phyloP scores from a whole-genome alignment of 1,284 basidiomycete genomes.

The Sanghuangporus baumii region DNA sequence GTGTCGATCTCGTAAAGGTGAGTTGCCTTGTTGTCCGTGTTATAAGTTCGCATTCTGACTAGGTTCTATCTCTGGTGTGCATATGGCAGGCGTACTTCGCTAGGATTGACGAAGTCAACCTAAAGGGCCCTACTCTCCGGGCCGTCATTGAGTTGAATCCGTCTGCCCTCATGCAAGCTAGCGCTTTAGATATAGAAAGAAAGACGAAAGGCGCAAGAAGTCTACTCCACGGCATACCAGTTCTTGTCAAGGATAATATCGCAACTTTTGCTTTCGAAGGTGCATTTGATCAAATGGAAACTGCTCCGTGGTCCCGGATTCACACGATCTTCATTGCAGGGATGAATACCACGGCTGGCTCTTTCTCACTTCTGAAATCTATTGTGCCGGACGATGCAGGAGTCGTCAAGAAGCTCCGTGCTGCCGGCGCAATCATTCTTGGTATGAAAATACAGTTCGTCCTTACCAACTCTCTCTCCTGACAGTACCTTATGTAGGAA shows the following conservation, averaged over 20 bases:
- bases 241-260: conserved; percentile 60
- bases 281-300: conserved; percentile 18
- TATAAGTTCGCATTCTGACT: not conserved
- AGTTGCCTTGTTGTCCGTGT: conserved; percentile 43
- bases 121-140: conserved; percentile 52
- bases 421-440: conserved; percentile 40
- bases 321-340: not conserved
- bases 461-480: not conserved
- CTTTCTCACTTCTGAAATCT: conserved; percentile 35
- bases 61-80: not conserved
- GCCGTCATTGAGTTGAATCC: conserved; percentile 64
- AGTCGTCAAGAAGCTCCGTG: conserved; percentile 32
- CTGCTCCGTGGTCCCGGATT: not conserved
- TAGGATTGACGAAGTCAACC: conserved; percentile 66
- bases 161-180: conserved; percentile 47
- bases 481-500: conserved; percentile 29
- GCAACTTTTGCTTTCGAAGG: conserved; percentile 50
- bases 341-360: conserved; percentile 47
- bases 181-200: conserved; percentile 50
- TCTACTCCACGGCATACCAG: conserved; percentile 63
- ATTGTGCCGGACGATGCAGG: conserved; percentile 38
- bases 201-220: conserved; percentile 40
- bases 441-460: conserved; percentile 23
- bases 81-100: conserved; percentile 54
- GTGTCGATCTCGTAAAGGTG: conserved; percentile 61